phyloP scores from a whole-genome alignment of 2,329 filamentous ascomycete genomes.

The Fusarium multiceps region DNA sequence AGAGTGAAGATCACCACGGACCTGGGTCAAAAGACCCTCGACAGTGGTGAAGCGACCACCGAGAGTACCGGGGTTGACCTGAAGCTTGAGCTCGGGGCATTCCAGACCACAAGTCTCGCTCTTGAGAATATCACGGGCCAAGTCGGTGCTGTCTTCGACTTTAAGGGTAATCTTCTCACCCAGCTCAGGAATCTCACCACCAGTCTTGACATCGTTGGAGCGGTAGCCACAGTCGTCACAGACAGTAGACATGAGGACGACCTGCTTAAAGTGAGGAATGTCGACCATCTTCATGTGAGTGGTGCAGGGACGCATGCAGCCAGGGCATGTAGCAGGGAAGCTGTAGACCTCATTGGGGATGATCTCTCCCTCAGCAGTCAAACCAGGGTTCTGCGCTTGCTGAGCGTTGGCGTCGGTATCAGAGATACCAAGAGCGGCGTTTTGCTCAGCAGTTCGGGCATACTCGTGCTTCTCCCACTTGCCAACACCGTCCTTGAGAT shows the following conservation, averaged over 20 bases:
- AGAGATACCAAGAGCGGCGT: constrained; percentile 82
- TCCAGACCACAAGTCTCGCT: constrained; percentile 89
- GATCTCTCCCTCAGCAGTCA: constrained; percentile 77
- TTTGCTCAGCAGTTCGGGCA: constrained; percentile 83
- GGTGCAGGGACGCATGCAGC: constrained; percentile 84
- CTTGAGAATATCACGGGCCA: constrained; percentile 94
- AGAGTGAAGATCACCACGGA: constrained; percentile 86
- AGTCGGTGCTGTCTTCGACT: constrained; percentile 76
- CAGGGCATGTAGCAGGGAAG: constrained; percentile 91
- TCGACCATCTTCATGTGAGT: constrained; percentile 99
- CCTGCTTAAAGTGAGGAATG: constrained; percentile 97
- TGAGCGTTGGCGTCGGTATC: constrained; percentile 69
- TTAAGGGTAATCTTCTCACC: constrained; percentile 85
- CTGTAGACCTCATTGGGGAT: constrained; percentile 92
- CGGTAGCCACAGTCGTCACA: constrained; percentile 94
- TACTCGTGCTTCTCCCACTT: constrained; percentile 93
- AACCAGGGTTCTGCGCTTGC: constrained; percentile 62
- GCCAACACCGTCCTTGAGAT: constrained; percentile 79
- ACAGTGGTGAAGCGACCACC: constrained; percentile 97
- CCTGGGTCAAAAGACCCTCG: constrained; percentile 91
- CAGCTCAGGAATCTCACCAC: constrained; percentile 87
- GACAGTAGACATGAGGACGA: constrained; percentile 93
- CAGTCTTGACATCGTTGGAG: constrained; percentile 97
- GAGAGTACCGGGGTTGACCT: constrained; percentile 91
- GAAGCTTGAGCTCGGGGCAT: constrained; percentile 87